Conservation (phyloP, 1,139 yeast genomes). For the Citeromyces hawaiiensis region DNA sequence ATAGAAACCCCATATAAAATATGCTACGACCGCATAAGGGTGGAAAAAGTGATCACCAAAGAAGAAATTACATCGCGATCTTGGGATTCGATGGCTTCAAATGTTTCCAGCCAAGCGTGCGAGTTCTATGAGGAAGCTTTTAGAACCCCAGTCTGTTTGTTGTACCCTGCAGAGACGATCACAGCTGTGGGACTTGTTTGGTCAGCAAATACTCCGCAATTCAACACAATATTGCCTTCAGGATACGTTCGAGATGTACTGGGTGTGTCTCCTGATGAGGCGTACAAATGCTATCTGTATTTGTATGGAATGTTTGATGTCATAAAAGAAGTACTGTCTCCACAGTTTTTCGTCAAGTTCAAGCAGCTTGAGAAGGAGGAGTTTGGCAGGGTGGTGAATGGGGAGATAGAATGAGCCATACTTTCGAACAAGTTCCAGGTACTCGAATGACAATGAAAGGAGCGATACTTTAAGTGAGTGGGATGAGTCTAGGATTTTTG, state of each 20-base stretch:
- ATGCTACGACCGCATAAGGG: constrained; percentile 2
- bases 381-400: not conserved
- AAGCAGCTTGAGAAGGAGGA: not conserved
- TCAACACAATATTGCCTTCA: constrained; percentile 8
- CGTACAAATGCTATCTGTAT: constrained; percentile 11
- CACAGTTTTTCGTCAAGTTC: constrained; percentile 1
- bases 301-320: constrained; percentile 4
- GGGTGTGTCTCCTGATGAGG: constrained; percentile 7
- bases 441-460: no score
- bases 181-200: constrained; percentile 13
- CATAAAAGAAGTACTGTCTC: not conserved
- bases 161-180: constrained; percentile 10
- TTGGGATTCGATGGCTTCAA: constrained; percentile 1
- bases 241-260: constrained; percentile 7
- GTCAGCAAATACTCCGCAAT: constrained; percentile 8
- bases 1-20: constrained; percentile 26
- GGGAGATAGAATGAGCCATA: no score
- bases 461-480: no score
- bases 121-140: constrained; percentile 13
- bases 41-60: not conserved
- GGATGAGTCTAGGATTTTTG: no score
- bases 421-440: no score
- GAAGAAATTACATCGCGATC: constrained; percentile 2
- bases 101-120: constrained; percentile 2
- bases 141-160: constrained; percentile 14